Evolutionary conservation across 2,329 filamentous ascomycete genomes (phyloP), one percentile per base, ranked within the genome.

Genomic region (Hymenoscyphus infarciens): DNA sequence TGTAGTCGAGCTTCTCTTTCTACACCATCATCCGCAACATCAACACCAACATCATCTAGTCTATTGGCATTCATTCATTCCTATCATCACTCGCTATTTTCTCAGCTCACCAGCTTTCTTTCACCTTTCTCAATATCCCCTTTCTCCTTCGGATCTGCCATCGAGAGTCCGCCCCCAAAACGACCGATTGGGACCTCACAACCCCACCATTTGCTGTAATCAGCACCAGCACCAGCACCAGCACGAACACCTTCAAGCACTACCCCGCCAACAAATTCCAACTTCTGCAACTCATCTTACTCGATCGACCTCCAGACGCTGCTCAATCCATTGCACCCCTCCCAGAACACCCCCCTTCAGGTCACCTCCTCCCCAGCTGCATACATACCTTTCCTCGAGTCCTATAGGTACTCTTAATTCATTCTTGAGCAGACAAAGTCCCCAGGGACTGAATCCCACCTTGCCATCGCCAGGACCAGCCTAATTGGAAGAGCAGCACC

Each of bases 191-290:
- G 11, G 16, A 19, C 6, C 39, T 42, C 16, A 16, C 16, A 16
- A n/a, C 39, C 39, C 39, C 39, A n/a, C 39, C 42, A 10, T 22
- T 49, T 22, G 6, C 10, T 22, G 19, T 4, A 10, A 22, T 22
- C n/a, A 15, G 10, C 19, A 7, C 19, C 45, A 52, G 11, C 45
- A 19, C 45, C 3, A 25, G 25, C 45, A 52, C 25, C 25, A n/a
- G n/a, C n/a, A n/a, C n/a, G n/a, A n/a, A n/a, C n/a, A 3, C 6
- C 45, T 25, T 22, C 19, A 22, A 25, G 25, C 22, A 52, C 45
- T 52, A 52, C 45, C 7, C 22, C 45, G 45, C 45, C 45, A 52
- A 52, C 45, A 22, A 52, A 52, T 25, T 52, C 19, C 45, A 52
- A 25, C 45, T 25, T 52, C 45, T 52, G 45, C 45, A 25, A 52